These are phyloP conservation scores for Stipa capillata DNA, from an alignment of 176 grass and related monocot genomes.

Conservation along the genomic window DNA sequence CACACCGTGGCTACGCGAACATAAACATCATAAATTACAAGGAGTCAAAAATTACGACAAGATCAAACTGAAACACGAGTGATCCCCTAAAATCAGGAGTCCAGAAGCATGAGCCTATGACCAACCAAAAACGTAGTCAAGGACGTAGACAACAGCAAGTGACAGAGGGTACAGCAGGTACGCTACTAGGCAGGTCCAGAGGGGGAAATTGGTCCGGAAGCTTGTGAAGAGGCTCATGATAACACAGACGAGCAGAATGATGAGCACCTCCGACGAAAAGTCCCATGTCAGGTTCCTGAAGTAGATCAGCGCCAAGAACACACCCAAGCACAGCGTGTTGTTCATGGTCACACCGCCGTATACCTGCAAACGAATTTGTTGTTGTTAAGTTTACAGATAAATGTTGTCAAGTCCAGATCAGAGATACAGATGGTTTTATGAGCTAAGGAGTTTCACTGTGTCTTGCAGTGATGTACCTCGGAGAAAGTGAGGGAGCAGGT, in stretches of 20 bases:
- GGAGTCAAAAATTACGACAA: conserved; percentile 12
- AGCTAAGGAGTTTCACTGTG: neutral
- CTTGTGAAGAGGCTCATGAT: conserved; percentile 89
- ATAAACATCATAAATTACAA: conserved; percentile 20
- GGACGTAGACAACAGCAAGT: conserved; percentile 64
- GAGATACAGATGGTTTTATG: neutral
- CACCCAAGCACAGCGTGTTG: conserved; percentile 83
- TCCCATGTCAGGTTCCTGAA: conserved; percentile 76
- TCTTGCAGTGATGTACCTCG: conserved; percentile 37
- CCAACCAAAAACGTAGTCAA: conserved; percentile 82
- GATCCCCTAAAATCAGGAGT: too few relatives aligned
- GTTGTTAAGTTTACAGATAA: neutral
- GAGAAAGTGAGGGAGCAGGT: conserved; percentile 88
- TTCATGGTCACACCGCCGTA: conserved; percentile 97
- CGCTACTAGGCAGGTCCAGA: conserved; percentile 85
- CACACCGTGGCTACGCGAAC: conserved; percentile 11
- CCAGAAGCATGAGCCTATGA: conserved; percentile 34
- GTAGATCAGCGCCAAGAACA: conserved; percentile 87
- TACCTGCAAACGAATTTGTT: conserved; percentile 43
- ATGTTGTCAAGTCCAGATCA: neutral
- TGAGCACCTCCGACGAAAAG: conserved; percentile 83
- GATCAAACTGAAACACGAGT: neutral
- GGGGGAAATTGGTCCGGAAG: conserved; percentile 81
- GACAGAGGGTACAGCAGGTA: conserved; percentile 73
- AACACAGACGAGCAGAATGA: conserved; percentile 77